These are phyloP conservation scores for Talaromyces rugulosus DNA, from an alignment of 2,329 filamentous ascomycete species.

Conservation along the genomic window DNA sequence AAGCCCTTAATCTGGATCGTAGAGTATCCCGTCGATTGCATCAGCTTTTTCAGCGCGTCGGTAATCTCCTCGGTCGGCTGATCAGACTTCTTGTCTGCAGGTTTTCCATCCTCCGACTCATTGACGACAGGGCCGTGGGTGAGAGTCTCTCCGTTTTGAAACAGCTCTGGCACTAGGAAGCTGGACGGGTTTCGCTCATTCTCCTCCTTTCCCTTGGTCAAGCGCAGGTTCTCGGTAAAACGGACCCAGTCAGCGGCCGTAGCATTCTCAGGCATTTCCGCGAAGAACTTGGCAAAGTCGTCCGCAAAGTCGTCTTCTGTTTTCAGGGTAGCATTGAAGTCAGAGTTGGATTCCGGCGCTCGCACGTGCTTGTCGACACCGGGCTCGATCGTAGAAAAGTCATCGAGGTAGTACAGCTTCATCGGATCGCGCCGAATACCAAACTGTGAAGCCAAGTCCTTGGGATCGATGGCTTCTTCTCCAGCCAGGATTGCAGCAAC, in stretches of 20 bases:
- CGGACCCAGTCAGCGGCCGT: constrained; percentile 37
- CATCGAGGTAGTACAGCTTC: constrained; percentile 72
- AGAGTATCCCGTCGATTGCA: constrained; percentile 55
- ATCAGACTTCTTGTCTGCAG: constrained; percentile 22
- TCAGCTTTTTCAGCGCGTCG: constrained; percentile 46
- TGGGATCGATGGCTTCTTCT: constrained; percentile 68
- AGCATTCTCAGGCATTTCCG: constrained; percentile 51
- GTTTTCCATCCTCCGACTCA: constrained; percentile 22
- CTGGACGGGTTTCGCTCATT: constrained; percentile 48
- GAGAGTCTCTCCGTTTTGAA: constrained; percentile 38
- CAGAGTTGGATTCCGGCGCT: constrained; percentile 47
- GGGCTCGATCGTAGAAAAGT: constrained; percentile 73
- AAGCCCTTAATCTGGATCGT: constrained; percentile 48
- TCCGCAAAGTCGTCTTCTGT: constrained; percentile 57
- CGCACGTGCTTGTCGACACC: constrained; percentile 67
- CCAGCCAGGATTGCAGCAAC: constrained; percentile 75
- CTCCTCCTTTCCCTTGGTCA: constrained; percentile 49
- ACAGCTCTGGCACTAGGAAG: constrained; percentile 49
- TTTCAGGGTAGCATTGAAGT: constrained; percentile 59
- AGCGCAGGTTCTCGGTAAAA: constrained; percentile 44
- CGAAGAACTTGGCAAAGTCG: constrained; percentile 50
- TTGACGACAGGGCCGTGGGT: constrained; percentile 19
- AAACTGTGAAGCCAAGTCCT: constrained; percentile 71
- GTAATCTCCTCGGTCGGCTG: constrained; percentile 28
- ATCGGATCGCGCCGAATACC: constrained; percentile 68